Percentiles rank a stretch among this genome's conserved stretches.
Conservation (phyloP, 1,284 basidiomycete genomes). For the Ganoderma meredithae region DNA sequence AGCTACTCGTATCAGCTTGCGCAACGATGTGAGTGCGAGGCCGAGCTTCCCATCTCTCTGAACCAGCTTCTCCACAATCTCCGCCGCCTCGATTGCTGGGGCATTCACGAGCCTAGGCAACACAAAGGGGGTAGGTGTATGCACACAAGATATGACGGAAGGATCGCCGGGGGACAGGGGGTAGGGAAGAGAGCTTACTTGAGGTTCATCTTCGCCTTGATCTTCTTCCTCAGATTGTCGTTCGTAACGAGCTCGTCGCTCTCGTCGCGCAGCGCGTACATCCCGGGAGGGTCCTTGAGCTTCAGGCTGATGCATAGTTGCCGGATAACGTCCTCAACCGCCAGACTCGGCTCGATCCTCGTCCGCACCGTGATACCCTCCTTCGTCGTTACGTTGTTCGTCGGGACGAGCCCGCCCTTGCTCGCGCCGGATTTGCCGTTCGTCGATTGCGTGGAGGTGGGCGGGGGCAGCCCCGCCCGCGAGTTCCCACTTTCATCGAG, state of each 20-base stretch:
- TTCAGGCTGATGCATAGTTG: slow-evolving; percentile 84
- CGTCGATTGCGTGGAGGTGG: slow-evolving; percentile 26
- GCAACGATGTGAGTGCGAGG: slow-evolving; percentile 80
- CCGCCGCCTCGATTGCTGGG: slow-evolving; percentile 82
- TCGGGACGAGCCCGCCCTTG: slow-evolving; percentile 66
- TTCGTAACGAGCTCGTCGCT: slow-evolving; percentile 91
- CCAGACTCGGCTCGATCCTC: slow-evolving; percentile 81
- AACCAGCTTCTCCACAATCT: slow-evolving; percentile 78
- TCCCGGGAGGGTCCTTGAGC: slow-evolving; percentile 81
- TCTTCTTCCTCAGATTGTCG: slow-evolving; percentile 85
- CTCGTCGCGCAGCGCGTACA: slow-evolving; percentile 90
- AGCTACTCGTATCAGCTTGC: slow-evolving; percentile 80
- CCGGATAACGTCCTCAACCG: slow-evolving; percentile 81
- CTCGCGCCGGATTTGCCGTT: slow-evolving; percentile 45
- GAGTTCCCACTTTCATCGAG: slow-evolving; percentile 28
- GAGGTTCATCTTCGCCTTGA: slow-evolving; percentile 79
- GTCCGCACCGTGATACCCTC: slow-evolving; percentile 78
- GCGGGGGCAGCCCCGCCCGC: slow-evolving; percentile 21
- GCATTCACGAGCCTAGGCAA: slow-evolving; percentile 76
- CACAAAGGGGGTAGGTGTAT: slow-evolving; percentile 19
- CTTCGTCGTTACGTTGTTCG: slow-evolving; percentile 80
- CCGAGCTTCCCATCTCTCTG: slow-evolving; percentile 70
- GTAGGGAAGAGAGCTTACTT: slow-evolving; percentile 61
- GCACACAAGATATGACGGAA: background rate
- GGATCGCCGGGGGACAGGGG: background rate